These are phyloP conservation scores for Termitomyces sp. DNA, from an alignment of 768 basidiomycete species.

Conservation along the genomic window DNA sequence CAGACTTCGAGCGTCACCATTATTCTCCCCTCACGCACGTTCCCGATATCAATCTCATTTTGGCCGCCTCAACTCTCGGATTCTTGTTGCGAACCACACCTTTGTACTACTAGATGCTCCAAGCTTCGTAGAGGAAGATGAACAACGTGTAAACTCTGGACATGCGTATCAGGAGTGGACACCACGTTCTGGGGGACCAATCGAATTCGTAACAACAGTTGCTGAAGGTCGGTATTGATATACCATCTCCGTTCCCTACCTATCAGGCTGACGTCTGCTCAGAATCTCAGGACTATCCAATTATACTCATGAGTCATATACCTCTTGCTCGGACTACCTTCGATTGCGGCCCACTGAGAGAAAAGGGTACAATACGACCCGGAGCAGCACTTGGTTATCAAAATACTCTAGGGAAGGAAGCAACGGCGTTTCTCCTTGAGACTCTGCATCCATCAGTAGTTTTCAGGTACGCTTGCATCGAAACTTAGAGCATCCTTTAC, in stretches of 20 bases:
- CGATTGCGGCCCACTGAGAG: slow-evolving; percentile 74
- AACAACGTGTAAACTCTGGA: slow-evolving; percentile 37
- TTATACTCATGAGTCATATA: slow-evolving; percentile 82
- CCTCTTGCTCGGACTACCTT: slow-evolving; percentile 74
- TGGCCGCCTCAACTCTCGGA: slow-evolving; percentile 61
- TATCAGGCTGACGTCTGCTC: not conserved
- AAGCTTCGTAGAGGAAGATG: slow-evolving; percentile 70
- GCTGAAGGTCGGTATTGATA: slow-evolving; percentile 25
- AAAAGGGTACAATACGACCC: slow-evolving; percentile 65
- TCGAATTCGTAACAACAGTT: slow-evolving; percentile 48
- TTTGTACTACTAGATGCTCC: slow-evolving; percentile 71
- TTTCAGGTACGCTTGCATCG: slow-evolving; percentile 52
- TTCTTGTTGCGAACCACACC: slow-evolving; percentile 66
- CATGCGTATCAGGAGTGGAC: slow-evolving; percentile 42
- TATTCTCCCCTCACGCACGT: slow-evolving; percentile 41
- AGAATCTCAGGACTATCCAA: slow-evolving; percentile 36
- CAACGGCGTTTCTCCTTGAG: slow-evolving; percentile 62
- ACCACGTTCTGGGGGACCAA: slow-evolving; percentile 39
- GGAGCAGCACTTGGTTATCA: slow-evolving; percentile 81
- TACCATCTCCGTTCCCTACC: not conserved
- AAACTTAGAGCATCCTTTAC: not conserved
- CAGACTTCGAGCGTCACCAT: slow-evolving; percentile 40
- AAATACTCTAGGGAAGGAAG: slow-evolving; percentile 69
- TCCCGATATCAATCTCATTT: slow-evolving; percentile 70
- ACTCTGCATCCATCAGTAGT: slow-evolving; percentile 60